Evolutionary conservation across 2,329 filamentous ascomycete species (phyloP), one percentile per base, ranked within the genome.

Genomic region (Sclerotinia nivalis): DNA sequence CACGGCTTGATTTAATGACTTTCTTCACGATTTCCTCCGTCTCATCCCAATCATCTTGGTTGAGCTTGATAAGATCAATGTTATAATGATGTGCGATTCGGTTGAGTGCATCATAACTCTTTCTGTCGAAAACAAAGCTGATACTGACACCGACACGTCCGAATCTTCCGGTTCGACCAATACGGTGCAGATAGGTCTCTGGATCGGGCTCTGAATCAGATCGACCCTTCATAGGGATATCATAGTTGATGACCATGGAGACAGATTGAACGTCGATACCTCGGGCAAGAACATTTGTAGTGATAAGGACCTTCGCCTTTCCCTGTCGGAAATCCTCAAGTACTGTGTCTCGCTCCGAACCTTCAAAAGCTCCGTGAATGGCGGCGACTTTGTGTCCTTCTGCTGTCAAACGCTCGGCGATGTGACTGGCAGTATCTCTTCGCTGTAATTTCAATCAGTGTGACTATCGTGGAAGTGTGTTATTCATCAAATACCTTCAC

Each of bases 221-320:
- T 45, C 86, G 82, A 54, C 91, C 89, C 78, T 91, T 90, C 84
- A 91, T 91, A 34, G 91, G 91, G 70, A 93, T 91, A 75, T 93
- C 91, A 81, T 99, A 99, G 84, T 99, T 99, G 84, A 99, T 93
- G 68, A 99, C 96, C 90, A 99, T 96, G 13, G 93, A 97, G 20
- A 99, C 96, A 40, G 89, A 90, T 82, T 96, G 81, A 79, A 98
- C 83, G 89, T 99, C 96, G 77, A 99, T 98, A 79, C 96, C 96
- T 78, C 96, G 93, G 12, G 96, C 92, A 70, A 99, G 87, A 50
- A 99, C 94, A 78, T 99, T 99, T 75, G 96, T 99, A 1, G 96
- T 96, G 78, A 99, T 97, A 72, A 99, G 89, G 12, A 99, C 96
- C 83, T 99, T 99, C 77, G 93, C 93, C 71, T 90, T 87, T 52